Evolutionary conservation across 2,329 filamentous ascomycete genomes (phyloP), one percentile per base, ranked within the genome.

Genomic region (Tolypocladium ophioglossoides): DNA sequence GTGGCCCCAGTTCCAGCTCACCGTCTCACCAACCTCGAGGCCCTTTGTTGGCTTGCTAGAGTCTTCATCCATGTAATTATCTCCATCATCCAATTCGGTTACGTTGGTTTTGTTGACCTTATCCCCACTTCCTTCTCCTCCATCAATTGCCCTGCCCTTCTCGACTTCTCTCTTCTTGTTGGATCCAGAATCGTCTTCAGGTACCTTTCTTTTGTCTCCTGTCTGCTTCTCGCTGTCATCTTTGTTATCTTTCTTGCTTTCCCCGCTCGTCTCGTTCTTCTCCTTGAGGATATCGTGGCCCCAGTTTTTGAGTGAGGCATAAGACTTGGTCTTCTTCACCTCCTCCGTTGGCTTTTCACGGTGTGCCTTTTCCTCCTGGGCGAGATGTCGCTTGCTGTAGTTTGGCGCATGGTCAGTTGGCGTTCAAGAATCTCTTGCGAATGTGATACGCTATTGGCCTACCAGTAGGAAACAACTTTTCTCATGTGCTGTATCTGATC

Each of bases 291-390:
- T 66, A 63, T 82, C 78, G 58, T 81, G 78, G 0, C 78, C 77
- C 80, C 80, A 84, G 56, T 84, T 85, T 72, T 84, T 84, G 59
- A 85, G 67, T 5, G 77, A 81, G 32, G 77, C 79, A 50, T 84
- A 83, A 0, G 73, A 76, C 58, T 77, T 77, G 37, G 73, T 76
- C 66, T 74, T 69, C 50, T 74, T 74, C 9, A 73, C 64, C n/a
- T 75, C 71, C 14, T 70, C 69, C 0, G 63, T 56, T 0, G 73
- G 65, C 51, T 80, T 79, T 58, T 84, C 72, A 54, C 74, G 69
- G 61, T 85, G 84, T 37, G 73, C 74, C 57, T 74, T 77, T 54
- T 77, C 74, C 65, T 87, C 83, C 60, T 86, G 83, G 0, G 83
- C 83, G 0, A 87, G 69, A 68, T 86, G 83, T 5, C 83, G 73